phyloP scores from a whole-genome alignment of 495 filamentous ascomycete genomes.

The Hypoxylon subgilvum region DNA sequence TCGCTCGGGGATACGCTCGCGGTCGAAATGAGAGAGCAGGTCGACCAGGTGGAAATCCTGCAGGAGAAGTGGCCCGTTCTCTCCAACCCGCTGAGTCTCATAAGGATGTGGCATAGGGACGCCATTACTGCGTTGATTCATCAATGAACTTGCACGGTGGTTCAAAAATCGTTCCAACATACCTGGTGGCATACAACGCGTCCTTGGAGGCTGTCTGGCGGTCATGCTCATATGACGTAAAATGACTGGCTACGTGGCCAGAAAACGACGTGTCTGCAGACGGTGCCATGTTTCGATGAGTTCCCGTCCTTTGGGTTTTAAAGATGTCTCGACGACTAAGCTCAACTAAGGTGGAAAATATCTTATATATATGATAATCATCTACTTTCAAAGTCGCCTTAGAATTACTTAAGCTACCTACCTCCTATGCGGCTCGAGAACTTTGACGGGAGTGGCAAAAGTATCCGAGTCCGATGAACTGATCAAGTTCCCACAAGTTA shows the following conservation, averaged over 20 bases:
- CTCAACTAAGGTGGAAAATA: too few relatives aligned
- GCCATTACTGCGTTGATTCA: conserved; percentile 40
- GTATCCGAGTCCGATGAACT: too few relatives aligned
- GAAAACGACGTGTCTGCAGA: conserved; percentile 37
- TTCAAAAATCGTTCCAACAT: not conserved
- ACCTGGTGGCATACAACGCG: conserved; percentile 34
- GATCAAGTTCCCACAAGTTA: too few relatives aligned
- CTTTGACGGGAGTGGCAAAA: too few relatives aligned
- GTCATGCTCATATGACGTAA: conserved; percentile 39
- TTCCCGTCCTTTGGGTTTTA: too few relatives aligned
- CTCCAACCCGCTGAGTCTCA: conserved; percentile 51
- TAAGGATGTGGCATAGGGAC: conserved; percentile 64
- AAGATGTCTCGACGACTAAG: not conserved
- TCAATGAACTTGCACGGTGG: not conserved
- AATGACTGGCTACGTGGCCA: conserved; percentile 35
- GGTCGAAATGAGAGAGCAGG: conserved; percentile 71
- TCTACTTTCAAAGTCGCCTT: too few relatives aligned
- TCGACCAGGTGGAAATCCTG: conserved; percentile 63
- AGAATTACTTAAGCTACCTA: too few relatives aligned
- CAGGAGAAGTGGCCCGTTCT: conserved; percentile 61
- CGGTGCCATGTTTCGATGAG: conserved; percentile 32
- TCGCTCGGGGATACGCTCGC: conserved; percentile 69
- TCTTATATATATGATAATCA: too few relatives aligned
- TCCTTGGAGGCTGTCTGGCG: conserved; percentile 34
- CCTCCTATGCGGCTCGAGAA: too few relatives aligned